Evolutionary conservation across 2,329 filamentous ascomycete species (phyloP).

Genomic region (Aspergillus sclerotialis): DNA sequence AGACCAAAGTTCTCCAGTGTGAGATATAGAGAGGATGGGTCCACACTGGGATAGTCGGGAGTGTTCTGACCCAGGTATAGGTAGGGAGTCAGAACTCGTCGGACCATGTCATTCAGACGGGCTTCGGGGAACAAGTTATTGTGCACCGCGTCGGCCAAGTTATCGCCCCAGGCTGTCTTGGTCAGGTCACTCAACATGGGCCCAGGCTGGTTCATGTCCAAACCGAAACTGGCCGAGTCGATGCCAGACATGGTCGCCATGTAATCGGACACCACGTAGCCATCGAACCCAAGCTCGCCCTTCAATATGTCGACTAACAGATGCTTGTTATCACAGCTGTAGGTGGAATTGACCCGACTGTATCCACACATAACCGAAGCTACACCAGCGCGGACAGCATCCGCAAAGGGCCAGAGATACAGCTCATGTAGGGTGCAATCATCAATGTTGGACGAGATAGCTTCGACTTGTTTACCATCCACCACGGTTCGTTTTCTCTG

Average conservation of each 20-base stretch:
- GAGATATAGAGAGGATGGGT: conserved; percentile 3
- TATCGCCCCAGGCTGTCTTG: conserved; percentile 4
- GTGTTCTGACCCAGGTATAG: conserved; percentile 5
- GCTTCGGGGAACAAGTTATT: conserved; percentile 51
- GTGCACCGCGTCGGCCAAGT: conserved; percentile 48
- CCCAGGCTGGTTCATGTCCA: conserved; percentile 78
- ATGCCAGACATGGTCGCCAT: conserved; percentile 63
- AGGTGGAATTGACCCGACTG: conserved; percentile 68
- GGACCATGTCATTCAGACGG: conserved; percentile 54
- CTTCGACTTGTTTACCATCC: conserved; percentile 16
- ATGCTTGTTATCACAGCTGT: conserved; percentile 75
- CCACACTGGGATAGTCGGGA: no score
- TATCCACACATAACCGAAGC: conserved; percentile 55
- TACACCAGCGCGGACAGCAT: conserved; percentile 52
- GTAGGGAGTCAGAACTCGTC: conserved; percentile 18
- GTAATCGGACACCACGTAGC: conserved; percentile 73
- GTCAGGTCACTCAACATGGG: background rate
- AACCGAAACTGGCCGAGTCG: conserved; percentile 58
- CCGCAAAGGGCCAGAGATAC: conserved; percentile 61
- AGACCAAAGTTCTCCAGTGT: conserved; percentile 3
- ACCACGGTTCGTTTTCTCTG: conserved; percentile 10
- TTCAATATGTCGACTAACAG: no score
- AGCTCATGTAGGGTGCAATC: conserved; percentile 60
- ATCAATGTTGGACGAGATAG: conserved; percentile 56
- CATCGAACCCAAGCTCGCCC: conserved; percentile 70